phyloP scores from a whole-genome alignment of 2,329 filamentous ascomycete genomes.

The Lasiodiplodia sp. region DNA sequence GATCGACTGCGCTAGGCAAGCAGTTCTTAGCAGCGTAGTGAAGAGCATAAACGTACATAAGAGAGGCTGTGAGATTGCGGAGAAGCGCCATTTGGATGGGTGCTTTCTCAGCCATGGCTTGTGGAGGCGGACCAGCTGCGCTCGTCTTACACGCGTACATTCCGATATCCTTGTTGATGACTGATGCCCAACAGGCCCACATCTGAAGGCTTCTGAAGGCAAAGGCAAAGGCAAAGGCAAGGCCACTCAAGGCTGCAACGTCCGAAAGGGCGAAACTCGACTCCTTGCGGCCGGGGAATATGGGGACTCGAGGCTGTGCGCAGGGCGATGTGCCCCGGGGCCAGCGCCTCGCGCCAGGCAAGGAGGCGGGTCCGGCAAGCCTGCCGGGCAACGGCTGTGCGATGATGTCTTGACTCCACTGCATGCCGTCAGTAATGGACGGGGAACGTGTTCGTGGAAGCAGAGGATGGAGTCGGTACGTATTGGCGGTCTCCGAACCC shows the following conservation, averaged over 20 bases:
- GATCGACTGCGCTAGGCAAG: constrained; percentile 16
- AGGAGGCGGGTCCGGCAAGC: not conserved
- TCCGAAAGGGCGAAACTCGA: not conserved
- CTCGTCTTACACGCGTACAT: constrained; percentile 19
- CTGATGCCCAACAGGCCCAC: constrained; percentile 17
- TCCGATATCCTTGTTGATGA: constrained; percentile 3
- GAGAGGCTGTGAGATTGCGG: constrained; percentile 14
- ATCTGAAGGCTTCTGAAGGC: not conserved
- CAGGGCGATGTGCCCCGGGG: constrained; percentile 1
- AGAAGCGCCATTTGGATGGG: constrained; percentile 22
- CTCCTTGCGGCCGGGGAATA: not conserved
- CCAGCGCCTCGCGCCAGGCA: not conserved
- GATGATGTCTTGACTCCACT: constrained; percentile 23
- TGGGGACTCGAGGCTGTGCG: constrained; percentile 7
- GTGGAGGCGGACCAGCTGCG: not conserved
- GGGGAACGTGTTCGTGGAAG: not conserved
- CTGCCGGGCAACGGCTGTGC: not conserved
- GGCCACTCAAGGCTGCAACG: constrained; percentile 15
- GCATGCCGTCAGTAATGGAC: not conserved
- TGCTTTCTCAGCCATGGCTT: constrained; percentile 12
- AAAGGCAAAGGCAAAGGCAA: constrained; percentile 1
- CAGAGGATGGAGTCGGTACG: constrained; percentile 8
- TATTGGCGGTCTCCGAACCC: not conserved
- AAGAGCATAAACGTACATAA: not conserved
- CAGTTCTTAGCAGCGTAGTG: constrained; percentile 5